Evolutionary conservation across 2,329 filamentous ascomycete genomes (phyloP), one percentile per base, ranked within the genome.

Genomic region (Dactylellina parvicollis): DNA sequence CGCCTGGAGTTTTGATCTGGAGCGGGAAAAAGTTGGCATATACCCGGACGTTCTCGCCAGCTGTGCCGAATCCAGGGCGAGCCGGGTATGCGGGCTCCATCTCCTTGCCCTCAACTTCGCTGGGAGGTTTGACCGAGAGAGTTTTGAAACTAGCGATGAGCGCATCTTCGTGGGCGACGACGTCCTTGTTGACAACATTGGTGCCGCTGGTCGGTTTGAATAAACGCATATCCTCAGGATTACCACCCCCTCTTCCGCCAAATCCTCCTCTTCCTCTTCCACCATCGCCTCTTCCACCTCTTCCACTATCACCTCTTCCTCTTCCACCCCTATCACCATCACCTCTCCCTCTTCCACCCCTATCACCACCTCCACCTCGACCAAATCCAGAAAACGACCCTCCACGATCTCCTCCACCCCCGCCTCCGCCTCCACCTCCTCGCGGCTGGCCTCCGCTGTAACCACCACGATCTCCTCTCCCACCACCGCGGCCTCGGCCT

Each of bases 161-260:
- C 0, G 54, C 30, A 54, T 80, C 71, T 62, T 81, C 80, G n/a
- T 79, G 75, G 0, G 73, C 76, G 0, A 75, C 72, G 20, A 80
- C 61, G 3, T 67, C 67, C 2, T 59, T 52, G 62, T 81, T 79
- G 1, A 79, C 75, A 7, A 24, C 38, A 1, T 75, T 34, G 4
- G 78, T 64, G 8, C 62, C 72, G 26, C 76, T 76, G 7, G 46
- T 12, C n/a, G 61, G 60, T 16, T 16, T 38, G 47, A 67, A 66
- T 10, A 67, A 14, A n/a, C 49, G 61, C 5, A 57, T 55, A 20
- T 66, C 54, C 34, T 61, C 24, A 22, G 30, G 75, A 14, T 76
- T 75, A 44, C 78, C 76, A 52, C 78, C 62, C 30, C 78, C 76
- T 46, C 79, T 75, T 24, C 75, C 67, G 20, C 70, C 62, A 12